Percentiles rank a stretch among this genome's conserved stretches.
These are phyloP conservation scores for Skeletonema costatum DNA, from an alignment of 108 stramenopile species.

Conservation along the genomic window DNA sequence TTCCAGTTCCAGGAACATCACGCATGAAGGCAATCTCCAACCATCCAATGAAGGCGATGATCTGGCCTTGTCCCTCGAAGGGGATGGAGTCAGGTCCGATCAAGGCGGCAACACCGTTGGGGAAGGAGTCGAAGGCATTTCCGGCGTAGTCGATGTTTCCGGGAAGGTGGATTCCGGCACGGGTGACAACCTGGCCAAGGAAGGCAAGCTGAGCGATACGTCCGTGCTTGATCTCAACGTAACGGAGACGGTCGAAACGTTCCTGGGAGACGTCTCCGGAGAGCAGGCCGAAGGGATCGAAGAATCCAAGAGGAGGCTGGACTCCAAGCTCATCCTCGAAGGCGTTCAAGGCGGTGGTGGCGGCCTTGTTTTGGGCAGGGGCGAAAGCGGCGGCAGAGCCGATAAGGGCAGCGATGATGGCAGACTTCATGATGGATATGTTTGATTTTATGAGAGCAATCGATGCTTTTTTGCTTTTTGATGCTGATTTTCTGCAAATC, in stretches of 20 bases:
- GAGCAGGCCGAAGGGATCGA: no score
- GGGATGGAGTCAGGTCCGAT: slow-evolving; percentile 10
- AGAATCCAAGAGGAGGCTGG: no score
- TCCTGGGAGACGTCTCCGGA: no score
- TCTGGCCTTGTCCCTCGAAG: no score
- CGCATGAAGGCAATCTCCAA: neutral
- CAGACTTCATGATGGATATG: neutral
- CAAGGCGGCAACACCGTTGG: slow-evolving; percentile 51
- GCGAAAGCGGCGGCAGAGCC: slow-evolving; percentile 50
- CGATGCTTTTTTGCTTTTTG: no score
- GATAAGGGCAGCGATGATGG: slow-evolving; percentile 64
- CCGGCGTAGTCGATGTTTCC: slow-evolving; percentile 77
- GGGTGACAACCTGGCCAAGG: slow-evolving; percentile 72
- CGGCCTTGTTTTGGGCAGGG: no score
- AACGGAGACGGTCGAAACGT: no score
- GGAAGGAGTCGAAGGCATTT: slow-evolving; percentile 64
- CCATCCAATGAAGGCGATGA: no score
- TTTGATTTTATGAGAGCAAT: neutral
- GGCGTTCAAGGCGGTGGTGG: no score
- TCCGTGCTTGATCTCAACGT: no score
- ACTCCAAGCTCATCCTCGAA: no score
- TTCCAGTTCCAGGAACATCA: slow-evolving; percentile 25
- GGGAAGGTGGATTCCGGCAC: slow-evolving; percentile 78
- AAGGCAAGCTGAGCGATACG: slow-evolving; percentile 67
- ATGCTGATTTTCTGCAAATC: no score